Evolutionary conservation across 2,329 filamentous ascomycete species (phyloP).

Genomic region (Trichoderma sp.): DNA sequence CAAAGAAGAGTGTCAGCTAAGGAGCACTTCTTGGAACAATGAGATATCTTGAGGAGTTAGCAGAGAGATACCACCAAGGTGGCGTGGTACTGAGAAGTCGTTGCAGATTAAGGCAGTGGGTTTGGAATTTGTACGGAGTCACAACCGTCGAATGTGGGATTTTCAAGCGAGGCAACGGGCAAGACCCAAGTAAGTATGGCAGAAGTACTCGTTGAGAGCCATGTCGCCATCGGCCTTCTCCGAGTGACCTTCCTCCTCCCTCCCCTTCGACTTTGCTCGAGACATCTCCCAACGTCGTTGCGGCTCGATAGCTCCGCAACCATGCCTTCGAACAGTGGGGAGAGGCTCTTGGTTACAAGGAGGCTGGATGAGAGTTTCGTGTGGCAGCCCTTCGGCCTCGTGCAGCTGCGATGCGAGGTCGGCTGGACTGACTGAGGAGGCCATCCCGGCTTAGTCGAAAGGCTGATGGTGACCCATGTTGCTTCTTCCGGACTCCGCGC

Average conservation of each 20-base stretch:
- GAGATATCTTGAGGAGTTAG: not conserved
- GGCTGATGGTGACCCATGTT: not conserved
- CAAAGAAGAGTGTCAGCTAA: not conserved
- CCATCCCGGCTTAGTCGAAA: not conserved
- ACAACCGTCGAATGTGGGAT: constrained; percentile 17
- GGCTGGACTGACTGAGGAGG: not conserved
- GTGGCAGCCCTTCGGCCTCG: not conserved
- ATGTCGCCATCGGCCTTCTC: not conserved
- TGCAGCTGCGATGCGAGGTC: not conserved
- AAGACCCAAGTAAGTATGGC: not conserved
- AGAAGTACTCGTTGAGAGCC: not conserved
- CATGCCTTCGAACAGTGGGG: not conserved
- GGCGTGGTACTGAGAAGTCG: not conserved
- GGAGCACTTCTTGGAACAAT: not conserved
- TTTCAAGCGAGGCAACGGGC: constrained; percentile 13
- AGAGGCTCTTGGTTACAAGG: constrained; percentile 1
- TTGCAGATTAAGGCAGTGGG: constrained; percentile 3
- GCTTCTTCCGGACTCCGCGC: not conserved
- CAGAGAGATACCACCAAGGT: not conserved
- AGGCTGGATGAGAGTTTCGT: not conserved
- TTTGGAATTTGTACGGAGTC: not conserved
- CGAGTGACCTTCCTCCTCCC: too few species aligned
- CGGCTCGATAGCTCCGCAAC: not conserved
- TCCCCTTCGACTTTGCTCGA: not conserved
- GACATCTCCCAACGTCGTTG: not conserved